These are phyloP conservation scores for Alternaria sp. DNA, from an alignment of 2,329 filamentous ascomycete species.

Conservation along the genomic window DNA sequence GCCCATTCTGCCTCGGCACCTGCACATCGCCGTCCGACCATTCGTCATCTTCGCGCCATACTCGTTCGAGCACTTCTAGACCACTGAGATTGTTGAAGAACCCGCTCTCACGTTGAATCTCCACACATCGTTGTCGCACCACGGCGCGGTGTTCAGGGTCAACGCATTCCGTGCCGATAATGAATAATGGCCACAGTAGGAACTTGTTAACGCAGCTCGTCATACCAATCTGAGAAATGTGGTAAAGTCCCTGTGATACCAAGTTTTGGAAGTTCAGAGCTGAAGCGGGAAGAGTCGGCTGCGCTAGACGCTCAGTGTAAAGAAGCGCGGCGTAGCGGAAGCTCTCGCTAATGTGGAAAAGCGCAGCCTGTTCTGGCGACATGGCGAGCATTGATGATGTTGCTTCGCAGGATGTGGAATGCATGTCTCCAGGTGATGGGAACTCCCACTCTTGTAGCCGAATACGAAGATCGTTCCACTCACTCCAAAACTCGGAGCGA, in stretches of 20 bases:
- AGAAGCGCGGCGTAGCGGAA: constrained; percentile 90
- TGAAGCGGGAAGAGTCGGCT: constrained; percentile 74
- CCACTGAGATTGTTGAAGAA: constrained; percentile 94
- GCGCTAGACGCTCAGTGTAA: constrained; percentile 87
- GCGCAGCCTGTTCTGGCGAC: constrained; percentile 70
- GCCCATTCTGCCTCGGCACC: constrained; percentile 28
- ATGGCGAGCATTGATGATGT: constrained; percentile 35
- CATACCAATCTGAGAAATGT: constrained; percentile 79
- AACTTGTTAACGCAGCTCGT: constrained; percentile 83
- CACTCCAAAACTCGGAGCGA: constrained; percentile 74
- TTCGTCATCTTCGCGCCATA: constrained; percentile 71
- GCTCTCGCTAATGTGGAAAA: constrained; percentile 84
- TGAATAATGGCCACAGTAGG: constrained; percentile 90
- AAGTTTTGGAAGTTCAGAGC: constrained; percentile 83
- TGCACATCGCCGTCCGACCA: constrained; percentile 34
- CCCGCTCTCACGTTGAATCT: constrained; percentile 86
- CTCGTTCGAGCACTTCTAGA: constrained; percentile 82
- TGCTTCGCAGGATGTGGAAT: constrained; percentile 36
- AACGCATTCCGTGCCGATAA: constrained; percentile 88
- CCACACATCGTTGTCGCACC: constrained; percentile 80
- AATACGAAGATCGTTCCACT: constrained; percentile 82
- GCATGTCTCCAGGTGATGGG: constrained; percentile 39
- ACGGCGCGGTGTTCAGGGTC: constrained; percentile 80
- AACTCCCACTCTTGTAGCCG: constrained; percentile 85
- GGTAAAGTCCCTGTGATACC: constrained; percentile 82